A percentile compares a stretch with the other conserved stretches of the same genome.
These are phyloP conservation scores for Flaveria trinervia DNA, from an alignment of 129 eudicot species.

Conservation along the genomic window DNA sequence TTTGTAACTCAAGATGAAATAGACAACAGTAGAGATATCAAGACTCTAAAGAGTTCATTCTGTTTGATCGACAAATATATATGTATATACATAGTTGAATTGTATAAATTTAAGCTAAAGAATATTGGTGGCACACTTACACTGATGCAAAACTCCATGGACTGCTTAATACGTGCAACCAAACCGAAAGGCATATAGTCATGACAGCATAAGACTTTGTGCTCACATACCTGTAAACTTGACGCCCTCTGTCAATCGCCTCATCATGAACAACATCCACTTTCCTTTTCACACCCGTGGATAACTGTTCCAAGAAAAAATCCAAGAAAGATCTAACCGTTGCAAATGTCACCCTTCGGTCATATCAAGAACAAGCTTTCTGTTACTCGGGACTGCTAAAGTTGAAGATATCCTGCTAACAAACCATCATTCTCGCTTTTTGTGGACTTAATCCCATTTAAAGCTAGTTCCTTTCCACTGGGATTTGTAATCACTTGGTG, in stretches of 20 bases:
- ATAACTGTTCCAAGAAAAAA: slow-evolving; percentile 54
- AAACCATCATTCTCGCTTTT: slow-evolving; percentile 45
- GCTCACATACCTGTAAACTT: slow-evolving; percentile 56
- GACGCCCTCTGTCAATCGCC: slow-evolving; percentile 60
- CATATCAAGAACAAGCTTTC: slow-evolving; percentile 73
- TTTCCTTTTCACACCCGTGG: slow-evolving; percentile 47
- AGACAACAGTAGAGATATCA: slow-evolving; percentile 10
- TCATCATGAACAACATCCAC: slow-evolving; percentile 56
- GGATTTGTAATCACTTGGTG: slow-evolving; percentile 53
- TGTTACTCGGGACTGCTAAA: slow-evolving; percentile 78
- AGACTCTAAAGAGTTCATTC: slow-evolving; percentile 26
- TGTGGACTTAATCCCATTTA: slow-evolving; percentile 24
- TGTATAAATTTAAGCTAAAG: slow-evolving; percentile 32
- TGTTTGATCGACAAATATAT: slow-evolving; percentile 28
- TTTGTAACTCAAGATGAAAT: background rate
- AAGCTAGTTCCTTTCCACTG: slow-evolving; percentile 33
- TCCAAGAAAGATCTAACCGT: slow-evolving; percentile 67
- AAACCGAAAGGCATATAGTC: slow-evolving; percentile 69
- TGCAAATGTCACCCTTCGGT: slow-evolving; percentile 79
- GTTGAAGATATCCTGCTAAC: slow-evolving; percentile 58
- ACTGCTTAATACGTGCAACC: slow-evolving; percentile 67
- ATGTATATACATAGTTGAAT: slow-evolving; percentile 29
- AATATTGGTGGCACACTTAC: slow-evolving; percentile 26
- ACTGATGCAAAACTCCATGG: slow-evolving; percentile 69
- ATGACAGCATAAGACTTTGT: slow-evolving; percentile 62